These are phyloP conservation scores for Athelia psychrophila DNA, from an alignment of 1,284 basidiomycete species.

Conservation along the genomic window DNA sequence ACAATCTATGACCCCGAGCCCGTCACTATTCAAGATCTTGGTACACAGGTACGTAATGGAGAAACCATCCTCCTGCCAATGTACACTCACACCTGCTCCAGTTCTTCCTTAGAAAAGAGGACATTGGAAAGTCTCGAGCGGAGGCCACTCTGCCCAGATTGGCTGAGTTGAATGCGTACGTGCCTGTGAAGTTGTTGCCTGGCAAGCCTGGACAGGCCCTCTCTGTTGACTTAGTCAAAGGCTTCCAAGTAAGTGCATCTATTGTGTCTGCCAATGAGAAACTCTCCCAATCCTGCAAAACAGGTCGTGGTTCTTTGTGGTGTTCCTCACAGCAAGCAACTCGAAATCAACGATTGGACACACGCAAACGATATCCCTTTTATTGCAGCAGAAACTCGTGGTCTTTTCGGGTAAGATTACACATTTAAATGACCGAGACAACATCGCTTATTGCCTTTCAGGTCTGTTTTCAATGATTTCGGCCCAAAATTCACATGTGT, in stretches of 20 bases:
- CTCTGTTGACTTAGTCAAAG: constrained; percentile 75
- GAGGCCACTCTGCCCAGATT: constrained; percentile 87
- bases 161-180: constrained; percentile 95
- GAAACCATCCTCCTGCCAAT: constrained; percentile 1
- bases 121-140: constrained; percentile 88
- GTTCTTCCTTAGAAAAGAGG: constrained; percentile 93
- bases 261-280: constrained; percentile 1
- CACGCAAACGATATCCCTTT: constrained; percentile 89
- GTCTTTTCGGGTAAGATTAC: constrained; percentile 82
- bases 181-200: constrained; percentile 83
- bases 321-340: constrained; percentile 74
- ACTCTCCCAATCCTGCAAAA: background rate
- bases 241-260: constrained; percentile 81
- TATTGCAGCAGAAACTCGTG: constrained; percentile 89
- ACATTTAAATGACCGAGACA: constrained; percentile 5
- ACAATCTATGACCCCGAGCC: constrained; percentile 94
- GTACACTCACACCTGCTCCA: constrained; percentile 29
- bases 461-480: constrained; percentile 96
- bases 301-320: constrained; percentile 91
- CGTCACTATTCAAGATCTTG: constrained; percentile 85
- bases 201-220: constrained; percentile 72
- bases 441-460: constrained; percentile 29
- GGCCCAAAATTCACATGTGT: constrained; percentile 93
- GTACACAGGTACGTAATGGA: constrained; percentile 72
- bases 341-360: constrained; percentile 96